Conservation (phyloP, 495 filamentous ascomycete species). For the Penicillium mononematosum region DNA sequence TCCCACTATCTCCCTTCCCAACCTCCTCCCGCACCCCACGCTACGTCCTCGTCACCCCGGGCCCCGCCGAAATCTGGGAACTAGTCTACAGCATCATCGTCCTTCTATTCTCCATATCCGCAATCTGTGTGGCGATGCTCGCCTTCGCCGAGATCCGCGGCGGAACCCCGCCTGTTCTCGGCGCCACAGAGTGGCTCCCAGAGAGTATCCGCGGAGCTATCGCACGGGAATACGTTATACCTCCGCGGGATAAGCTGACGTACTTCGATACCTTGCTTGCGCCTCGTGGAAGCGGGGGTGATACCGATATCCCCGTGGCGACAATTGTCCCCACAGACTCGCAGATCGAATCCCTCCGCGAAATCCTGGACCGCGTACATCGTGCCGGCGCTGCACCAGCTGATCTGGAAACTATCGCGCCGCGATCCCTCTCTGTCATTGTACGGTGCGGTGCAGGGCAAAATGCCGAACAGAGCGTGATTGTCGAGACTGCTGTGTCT, state of each 20-base stretch:
- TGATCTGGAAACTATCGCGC: constrained; percentile 20
- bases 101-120: constrained; percentile 50
- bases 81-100: constrained; percentile 47
- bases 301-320: not conserved
- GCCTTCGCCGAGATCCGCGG: constrained; percentile 66
- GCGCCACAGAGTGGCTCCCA: constrained; percentile 48
- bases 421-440: constrained; percentile 26
- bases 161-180: constrained; percentile 55
- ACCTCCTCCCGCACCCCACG: constrained; percentile 52
- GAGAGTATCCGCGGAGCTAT: constrained; percentile 32
- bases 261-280: constrained; percentile 21
- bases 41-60: constrained; percentile 65
- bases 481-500: constrained; percentile 25
- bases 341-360: constrained; percentile 22
- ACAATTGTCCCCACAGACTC: not conserved
- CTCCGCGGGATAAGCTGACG: constrained; percentile 18
- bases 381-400: constrained; percentile 25
- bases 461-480: constrained; percentile 21
- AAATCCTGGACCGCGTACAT: constrained; percentile 30
- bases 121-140: constrained; percentile 63
- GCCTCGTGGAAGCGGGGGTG: not conserved
- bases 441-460: constrained; percentile 26
- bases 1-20: constrained; percentile 64
- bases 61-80: constrained; percentile 47
- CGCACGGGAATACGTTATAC: constrained; percentile 21